Conservation (phyloP, 78 protist genomes). For the Dictyostelium purpureum region DNA sequence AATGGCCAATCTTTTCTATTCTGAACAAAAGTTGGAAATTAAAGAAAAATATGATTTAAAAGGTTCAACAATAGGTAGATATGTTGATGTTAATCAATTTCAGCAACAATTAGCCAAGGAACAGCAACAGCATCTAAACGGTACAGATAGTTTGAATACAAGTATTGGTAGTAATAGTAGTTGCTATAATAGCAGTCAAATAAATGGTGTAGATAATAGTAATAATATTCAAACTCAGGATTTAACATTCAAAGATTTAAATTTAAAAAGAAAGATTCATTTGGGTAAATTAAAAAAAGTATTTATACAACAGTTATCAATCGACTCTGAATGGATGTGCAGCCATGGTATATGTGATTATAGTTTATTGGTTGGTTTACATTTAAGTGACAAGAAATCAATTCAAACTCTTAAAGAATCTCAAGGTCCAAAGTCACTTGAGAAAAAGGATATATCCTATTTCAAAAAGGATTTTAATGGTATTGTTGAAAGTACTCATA, state of each 20-base stretch:
- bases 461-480: constrained; percentile 59
- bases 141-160: too few species aligned
- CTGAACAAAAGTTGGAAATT: constrained; percentile 13
- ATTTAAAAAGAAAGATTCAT: constrained; percentile 53
- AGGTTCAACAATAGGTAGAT: constrained; percentile 72
- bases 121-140: not conserved
- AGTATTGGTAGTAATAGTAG: not conserved
- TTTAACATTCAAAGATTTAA: constrained; percentile 74
- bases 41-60: constrained; percentile 76
- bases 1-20: constrained; percentile 77
- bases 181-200: not conserved
- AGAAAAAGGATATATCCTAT: constrained; percentile 40
- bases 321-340: constrained; percentile 68
- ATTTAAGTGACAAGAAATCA: constrained; percentile 34
- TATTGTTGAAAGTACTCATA: not conserved
- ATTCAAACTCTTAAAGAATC: not conserved
- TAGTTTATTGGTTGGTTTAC: constrained; percentile 68
- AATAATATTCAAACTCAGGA: not conserved
- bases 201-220: not conserved
- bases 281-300: constrained; percentile 35
- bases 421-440: not conserved
- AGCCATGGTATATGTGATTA: constrained; percentile 76
- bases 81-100: constrained; percentile 36
- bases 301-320: constrained; percentile 31
- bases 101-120: not conserved